Base-by-base conservation (phyloP, 225 moss, liverwort and hornwort genomes). In the Pleurozium schreberi region DNA sequence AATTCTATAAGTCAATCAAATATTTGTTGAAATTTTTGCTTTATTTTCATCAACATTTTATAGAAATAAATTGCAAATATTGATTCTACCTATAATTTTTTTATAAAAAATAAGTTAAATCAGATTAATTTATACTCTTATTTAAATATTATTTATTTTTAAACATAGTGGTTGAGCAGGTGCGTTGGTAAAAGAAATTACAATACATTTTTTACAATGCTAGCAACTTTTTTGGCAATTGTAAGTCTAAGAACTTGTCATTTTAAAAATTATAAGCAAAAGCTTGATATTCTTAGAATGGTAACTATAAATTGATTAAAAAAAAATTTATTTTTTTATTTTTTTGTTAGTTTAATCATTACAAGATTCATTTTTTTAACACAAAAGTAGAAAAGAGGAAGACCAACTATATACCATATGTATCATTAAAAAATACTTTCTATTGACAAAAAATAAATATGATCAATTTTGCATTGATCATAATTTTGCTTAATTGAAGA, bases 151-250 rank as follows among this genome's bases (percentile, higher is more conserved):
- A 18, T 40, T 79, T 58, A 79, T 52, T 59, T 67, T 53, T 7
- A 18, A 62, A 63, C 53, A 81, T 69, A 90, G 86, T 91, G 91
- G 91, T 87, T 91, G 73, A 91, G 78, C 89, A 89, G 78, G 78
- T 91, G 91, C 40, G 13, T 89, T 87, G 91, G 91, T 78, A 89
- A 87, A 53, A 86, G 87, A 55, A 89, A 91, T 21, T 91, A 91
- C 33, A 79, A 62, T 19, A 91, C 91, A 5, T 91, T 89, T 47
- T 78, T 91, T 17, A 14, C 80, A n/a, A 86, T 89, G 84, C 60
- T 91, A 53, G 78, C 89, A 83, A 83, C 22, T 34, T 23, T 89
- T 65, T 67, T 90, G n/a, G 65, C 59, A 58, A 82, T 86, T 45
- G 82, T 90, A 90, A 90, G 90, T 50, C 22, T 45, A 49, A 79